phyloP scores from a whole-genome alignment of 305 asterid genomes.

The Plantago coronopus region DNA sequence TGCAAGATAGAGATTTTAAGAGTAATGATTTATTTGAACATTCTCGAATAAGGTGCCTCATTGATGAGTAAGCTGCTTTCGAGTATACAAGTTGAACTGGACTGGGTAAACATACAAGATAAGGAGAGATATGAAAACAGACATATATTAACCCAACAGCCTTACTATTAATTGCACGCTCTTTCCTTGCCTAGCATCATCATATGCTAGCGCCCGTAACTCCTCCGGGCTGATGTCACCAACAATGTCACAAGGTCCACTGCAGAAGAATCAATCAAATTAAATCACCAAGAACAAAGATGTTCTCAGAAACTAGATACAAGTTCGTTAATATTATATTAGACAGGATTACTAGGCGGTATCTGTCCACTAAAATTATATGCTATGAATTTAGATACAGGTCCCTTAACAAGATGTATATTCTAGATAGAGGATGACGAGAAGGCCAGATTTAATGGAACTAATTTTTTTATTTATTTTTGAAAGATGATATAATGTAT shows the following conservation, averaged over 20 bases:
- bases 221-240: constrained; percentile 95
- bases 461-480: no score
- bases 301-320: neutral
- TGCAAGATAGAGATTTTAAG: neutral
- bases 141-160: constrained; percentile 17
- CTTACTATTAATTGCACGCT: constrained; percentile 76
- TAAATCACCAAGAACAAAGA: constrained; percentile 15
- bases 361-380: neutral
- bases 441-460: neutral
- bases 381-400: neutral
- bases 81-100: neutral
- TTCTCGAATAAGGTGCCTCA: neutral
- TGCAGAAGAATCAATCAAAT: constrained; percentile 25
- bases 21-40: neutral
- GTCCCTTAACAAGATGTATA: neutral
- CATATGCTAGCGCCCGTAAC: constrained; percentile 79
- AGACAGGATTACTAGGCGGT: neutral
- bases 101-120: neutral
- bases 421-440: neutral
- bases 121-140: constrained; percentile 14
- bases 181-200: constrained; percentile 69
- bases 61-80: constrained; percentile 1
- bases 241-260: constrained; percentile 79
- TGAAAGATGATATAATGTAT: no score
- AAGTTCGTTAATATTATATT: neutral